Conservation (phyloP, 805 yeast species). For the Zygotorulaspora sp. region DNA sequence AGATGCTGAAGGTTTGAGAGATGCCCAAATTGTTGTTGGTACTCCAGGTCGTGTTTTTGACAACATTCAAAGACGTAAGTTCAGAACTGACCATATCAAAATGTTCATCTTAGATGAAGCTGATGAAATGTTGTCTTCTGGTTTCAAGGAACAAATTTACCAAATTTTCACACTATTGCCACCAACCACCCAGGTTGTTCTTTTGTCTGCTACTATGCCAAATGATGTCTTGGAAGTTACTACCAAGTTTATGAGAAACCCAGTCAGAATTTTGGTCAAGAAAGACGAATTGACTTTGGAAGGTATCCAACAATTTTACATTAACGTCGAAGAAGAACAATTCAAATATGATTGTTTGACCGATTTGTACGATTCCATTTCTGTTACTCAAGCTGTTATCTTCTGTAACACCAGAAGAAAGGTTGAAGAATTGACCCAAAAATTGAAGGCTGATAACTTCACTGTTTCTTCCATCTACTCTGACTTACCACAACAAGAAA, state of each 20-base stretch:
- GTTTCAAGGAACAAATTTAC: constrained; percentile 93
- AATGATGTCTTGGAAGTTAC: constrained; percentile 88
- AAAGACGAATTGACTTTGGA: constrained; percentile 90
- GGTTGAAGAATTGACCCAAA: constrained; percentile 84
- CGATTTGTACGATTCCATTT: constrained; percentile 90
- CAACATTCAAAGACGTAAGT: constrained; percentile 86
- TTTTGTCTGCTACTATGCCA: constrained; percentile 93
- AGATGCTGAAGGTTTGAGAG: constrained; percentile 77
- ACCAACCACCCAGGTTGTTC: constrained; percentile 82
- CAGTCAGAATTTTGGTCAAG: constrained; percentile 90
- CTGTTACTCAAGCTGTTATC: constrained; percentile 95
- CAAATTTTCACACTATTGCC: constrained; percentile 86
- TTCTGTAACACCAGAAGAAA: constrained; percentile 96
- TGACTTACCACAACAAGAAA: constrained; percentile 90
- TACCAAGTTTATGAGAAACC: constrained; percentile 85
- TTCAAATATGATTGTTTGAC: constrained; percentile 93
- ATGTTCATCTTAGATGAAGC: constrained; percentile 98
- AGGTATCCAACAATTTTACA: constrained; percentile 89
- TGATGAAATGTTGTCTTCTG: constrained; percentile 84
- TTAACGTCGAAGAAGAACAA: constrained; percentile 86
- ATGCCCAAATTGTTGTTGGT: constrained; percentile 90
- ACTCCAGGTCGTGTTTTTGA: constrained; percentile 98
- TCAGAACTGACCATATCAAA: constrained; percentile 78
- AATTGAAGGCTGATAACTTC: constrained; percentile 75
- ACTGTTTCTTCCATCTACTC: constrained; percentile 96